Evolutionary conservation across 345 rosid species (phyloP).

Genomic region (Melastoma malabathricum): DNA sequence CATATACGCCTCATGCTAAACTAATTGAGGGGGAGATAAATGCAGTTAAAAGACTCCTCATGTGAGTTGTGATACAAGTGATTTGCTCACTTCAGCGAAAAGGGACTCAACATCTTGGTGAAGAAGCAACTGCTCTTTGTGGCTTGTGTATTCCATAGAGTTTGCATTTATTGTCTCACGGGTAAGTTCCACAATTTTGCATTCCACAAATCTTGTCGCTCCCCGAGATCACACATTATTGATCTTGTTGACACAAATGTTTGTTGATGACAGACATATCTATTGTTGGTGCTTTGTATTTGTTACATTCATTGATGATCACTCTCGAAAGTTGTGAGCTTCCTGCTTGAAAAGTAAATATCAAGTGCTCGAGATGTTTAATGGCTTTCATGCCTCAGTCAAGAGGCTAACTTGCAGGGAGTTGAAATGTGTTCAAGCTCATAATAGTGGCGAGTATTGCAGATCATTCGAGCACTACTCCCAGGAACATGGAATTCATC

Average conservation of each 20-base stretch:
- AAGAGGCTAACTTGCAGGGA: neutral
- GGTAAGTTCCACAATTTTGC: too few species aligned
- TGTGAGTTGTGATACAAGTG: conserved; percentile 1
- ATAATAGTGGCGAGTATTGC: neutral
- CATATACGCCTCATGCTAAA: neutral
- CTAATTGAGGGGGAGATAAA: neutral
- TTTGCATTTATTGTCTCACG: too few species aligned
- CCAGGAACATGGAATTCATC: conserved; percentile 31
- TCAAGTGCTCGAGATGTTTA: neutral
- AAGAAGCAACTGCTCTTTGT: too few species aligned
- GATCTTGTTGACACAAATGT: neutral
- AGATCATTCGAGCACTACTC: neutral
- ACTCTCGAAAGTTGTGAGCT: neutral
- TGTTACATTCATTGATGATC: conserved; percentile 1
- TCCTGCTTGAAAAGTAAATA: neutral
- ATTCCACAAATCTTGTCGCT: too few species aligned
- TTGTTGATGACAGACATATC: neutral
- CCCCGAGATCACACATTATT: too few species aligned
- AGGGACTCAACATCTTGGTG: too few species aligned
- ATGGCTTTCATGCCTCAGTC: too few species aligned
- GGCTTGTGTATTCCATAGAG: too few species aligned
- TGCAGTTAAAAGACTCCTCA: neutral
- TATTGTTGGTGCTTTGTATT: neutral
- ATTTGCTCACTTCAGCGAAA: neutral
- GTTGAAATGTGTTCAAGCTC: neutral